These are phyloP conservation scores for Cystobasidium tubakii DNA, from an alignment of 768 basidiomycete species.

Conservation along the genomic window DNA sequence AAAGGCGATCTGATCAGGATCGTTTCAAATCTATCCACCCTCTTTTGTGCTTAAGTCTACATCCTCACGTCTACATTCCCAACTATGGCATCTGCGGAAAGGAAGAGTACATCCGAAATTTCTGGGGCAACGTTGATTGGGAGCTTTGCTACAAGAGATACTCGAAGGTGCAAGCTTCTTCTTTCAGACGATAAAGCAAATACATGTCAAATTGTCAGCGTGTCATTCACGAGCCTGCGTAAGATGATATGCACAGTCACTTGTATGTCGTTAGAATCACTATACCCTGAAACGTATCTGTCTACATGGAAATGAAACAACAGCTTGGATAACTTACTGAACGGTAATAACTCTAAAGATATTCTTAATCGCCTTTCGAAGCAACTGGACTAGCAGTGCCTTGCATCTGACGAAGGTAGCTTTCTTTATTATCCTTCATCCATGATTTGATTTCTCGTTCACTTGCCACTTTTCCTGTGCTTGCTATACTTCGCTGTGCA, in stretches of 20 bases:
- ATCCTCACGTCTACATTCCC: slow-evolving; percentile 80
- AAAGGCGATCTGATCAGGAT: not conserved
- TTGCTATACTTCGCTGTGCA: slow-evolving; percentile 11
- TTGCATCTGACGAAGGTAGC: not conserved
- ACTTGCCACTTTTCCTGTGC: slow-evolving; percentile 1
- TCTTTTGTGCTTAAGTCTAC: slow-evolving; percentile 66
- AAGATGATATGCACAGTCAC: not conserved
- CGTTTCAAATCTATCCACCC: slow-evolving; percentile 62
- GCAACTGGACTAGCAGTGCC: not conserved
- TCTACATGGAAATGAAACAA: not conserved
- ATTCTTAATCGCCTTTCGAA: not conserved
- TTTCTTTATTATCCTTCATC: slow-evolving; percentile 16
- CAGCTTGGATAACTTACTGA: too few relatives aligned
- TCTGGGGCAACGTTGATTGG: slow-evolving; percentile 82
- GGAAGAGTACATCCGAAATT: slow-evolving; percentile 73
- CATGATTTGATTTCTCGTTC: slow-evolving; percentile 24
- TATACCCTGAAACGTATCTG: not conserved
- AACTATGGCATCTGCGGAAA: slow-evolving; percentile 87
- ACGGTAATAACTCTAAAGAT: too few relatives aligned
- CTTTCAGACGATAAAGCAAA: too few relatives aligned
- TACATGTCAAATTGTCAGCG: too few relatives aligned
- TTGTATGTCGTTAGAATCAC: not conserved
- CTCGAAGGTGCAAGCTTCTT: slow-evolving; percentile 24
- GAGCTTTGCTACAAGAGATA: slow-evolving; percentile 52
- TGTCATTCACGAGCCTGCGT: not conserved